phyloP scores from a whole-genome alignment of 2,329 filamentous ascomycete species.

The Penicillium sp. region DNA sequence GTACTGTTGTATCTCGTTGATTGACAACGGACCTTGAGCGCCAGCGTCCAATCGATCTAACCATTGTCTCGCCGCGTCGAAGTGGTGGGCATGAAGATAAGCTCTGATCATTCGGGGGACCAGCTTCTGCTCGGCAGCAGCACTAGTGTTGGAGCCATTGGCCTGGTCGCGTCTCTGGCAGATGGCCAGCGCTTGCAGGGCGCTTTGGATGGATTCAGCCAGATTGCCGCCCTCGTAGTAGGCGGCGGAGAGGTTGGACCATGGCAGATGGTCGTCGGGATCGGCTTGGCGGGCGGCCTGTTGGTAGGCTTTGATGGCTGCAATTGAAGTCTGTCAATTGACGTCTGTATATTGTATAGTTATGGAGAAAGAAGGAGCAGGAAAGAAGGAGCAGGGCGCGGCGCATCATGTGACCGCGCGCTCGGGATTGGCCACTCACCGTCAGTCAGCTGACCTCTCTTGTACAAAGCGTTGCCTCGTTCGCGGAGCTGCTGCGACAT shows the following conservation, averaged over 20 bases:
- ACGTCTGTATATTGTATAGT: not conserved
- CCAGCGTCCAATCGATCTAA: conserved; percentile 3
- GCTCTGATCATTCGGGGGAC: conserved; percentile 8
- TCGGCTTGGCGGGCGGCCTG: conserved; percentile 9
- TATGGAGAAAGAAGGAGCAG: not conserved
- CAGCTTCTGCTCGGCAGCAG: conserved; percentile 9
- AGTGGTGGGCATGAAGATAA: conserved; percentile 10
- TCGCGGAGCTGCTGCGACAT: conserved; percentile 5
- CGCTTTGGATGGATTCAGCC: conserved; percentile 2
- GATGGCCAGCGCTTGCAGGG: conserved; percentile 8
- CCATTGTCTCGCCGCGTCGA: conserved; percentile 9
- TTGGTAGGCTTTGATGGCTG: conserved; percentile 16
- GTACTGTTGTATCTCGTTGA: conserved; percentile 9
- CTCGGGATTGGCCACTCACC: conserved; percentile 10
- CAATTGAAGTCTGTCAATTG: not conserved
- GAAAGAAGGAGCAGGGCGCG: not conserved
- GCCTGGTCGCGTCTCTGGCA: not conserved
- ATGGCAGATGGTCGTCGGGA: conserved; percentile 13
- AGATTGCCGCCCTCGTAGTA: conserved; percentile 14
- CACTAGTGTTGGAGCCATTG: not conserved
- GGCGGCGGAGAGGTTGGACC: conserved; percentile 16
- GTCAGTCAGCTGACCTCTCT: conserved; percentile 13
- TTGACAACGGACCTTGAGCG: not conserved
- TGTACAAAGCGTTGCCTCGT: conserved; percentile 14
- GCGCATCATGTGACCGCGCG: not conserved